Evolutionary conservation across 257 asterid genomes (phyloP), one percentile per base, ranked within the genome.

Genomic region (Nicotiana undulata): DNA sequence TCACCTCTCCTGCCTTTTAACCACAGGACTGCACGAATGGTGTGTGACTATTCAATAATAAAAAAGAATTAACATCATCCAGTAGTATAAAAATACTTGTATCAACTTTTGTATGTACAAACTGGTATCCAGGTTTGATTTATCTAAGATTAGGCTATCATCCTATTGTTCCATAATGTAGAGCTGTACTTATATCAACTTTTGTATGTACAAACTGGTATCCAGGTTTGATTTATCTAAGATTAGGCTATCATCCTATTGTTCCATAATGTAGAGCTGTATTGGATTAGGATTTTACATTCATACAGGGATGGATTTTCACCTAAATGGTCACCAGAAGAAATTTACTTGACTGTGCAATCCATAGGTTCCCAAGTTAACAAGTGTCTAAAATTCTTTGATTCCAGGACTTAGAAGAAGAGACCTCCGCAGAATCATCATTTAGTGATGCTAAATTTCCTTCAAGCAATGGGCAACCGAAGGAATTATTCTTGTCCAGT

Each of bases 401-500:
- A 20, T 72, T 72, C 8, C 89, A 95, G 99, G 99, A 91, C 79
- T 85, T 89, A 60, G 85, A 87, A 76, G 92, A 90, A 72, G 90
- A 86, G 81, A 78, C 86, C 59, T 84, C 75, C 83, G 68, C 17
- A 59, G 95, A 89, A 82, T 87, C 93, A 82, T 85, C 95, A 82
- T 91, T 92, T 84, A 80, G 72, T 84, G 97, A 89, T 82, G 32
- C 87, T 59, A 88, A 89, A 77, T 88, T 87, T 87, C 96, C 88
- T 80, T 89, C 93, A 26, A 88, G 87, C 84, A 87, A 89, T 82
- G 93, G 88, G 80, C 91, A 90, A 76, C 95, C 97, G 9, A 92
- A 88, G 82, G 98, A 94, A 83, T 86, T 94, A 65, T 92, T 90
- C 87, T 84, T 94, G 85, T 92, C 98, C 3, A 94, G 98, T 87